A percentile compares a stretch with the other conserved stretches of the same genome.
Conservation (phyloP, 306 rosid species). For the Hylodesmum podocarpum region DNA sequence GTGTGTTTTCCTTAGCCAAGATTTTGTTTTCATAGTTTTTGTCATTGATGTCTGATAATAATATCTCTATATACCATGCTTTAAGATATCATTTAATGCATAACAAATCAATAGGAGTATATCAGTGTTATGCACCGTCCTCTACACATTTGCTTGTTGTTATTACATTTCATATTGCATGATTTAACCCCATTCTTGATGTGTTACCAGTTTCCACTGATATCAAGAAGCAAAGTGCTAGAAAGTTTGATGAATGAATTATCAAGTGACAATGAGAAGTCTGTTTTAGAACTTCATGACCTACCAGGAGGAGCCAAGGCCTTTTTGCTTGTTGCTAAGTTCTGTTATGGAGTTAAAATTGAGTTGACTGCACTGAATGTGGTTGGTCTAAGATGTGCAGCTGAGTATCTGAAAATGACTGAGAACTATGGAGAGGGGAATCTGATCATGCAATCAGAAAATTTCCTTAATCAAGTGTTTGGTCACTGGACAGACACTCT, state of each 20-base stretch:
- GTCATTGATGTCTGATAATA: not conserved
- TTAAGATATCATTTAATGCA: not conserved
- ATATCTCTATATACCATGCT: not conserved
- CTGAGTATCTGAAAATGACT: slow-evolving; percentile 75
- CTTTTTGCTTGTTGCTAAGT: slow-evolving; percentile 63
- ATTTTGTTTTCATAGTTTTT: not conserved
- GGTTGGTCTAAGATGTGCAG: slow-evolving; percentile 68
- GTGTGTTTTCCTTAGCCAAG: slow-evolving; percentile 39
- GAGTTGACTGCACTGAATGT: slow-evolving; percentile 71
- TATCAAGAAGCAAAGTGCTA: slow-evolving; percentile 74
- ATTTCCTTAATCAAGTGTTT: slow-evolving; percentile 61
- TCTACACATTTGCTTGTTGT: not conserved
- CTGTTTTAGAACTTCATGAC: slow-evolving; percentile 63
- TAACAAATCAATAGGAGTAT: not conserved
- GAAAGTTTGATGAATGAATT: slow-evolving; percentile 57
- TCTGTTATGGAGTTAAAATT: slow-evolving; percentile 86
- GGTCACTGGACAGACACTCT: slow-evolving; percentile 80
- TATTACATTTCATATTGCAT: not conserved
- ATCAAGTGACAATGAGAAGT: slow-evolving; percentile 46
- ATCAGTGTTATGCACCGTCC: not conserved
- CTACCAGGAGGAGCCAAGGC: slow-evolving; percentile 86
- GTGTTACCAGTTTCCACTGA: slow-evolving; percentile 73
- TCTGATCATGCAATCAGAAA: slow-evolving; percentile 62
- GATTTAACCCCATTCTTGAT: not conserved
- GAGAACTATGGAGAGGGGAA: slow-evolving; percentile 84